Conservation (phyloP, 1,139 yeast genomes). For the Suzukiozyma palmioleophila region DNA sequence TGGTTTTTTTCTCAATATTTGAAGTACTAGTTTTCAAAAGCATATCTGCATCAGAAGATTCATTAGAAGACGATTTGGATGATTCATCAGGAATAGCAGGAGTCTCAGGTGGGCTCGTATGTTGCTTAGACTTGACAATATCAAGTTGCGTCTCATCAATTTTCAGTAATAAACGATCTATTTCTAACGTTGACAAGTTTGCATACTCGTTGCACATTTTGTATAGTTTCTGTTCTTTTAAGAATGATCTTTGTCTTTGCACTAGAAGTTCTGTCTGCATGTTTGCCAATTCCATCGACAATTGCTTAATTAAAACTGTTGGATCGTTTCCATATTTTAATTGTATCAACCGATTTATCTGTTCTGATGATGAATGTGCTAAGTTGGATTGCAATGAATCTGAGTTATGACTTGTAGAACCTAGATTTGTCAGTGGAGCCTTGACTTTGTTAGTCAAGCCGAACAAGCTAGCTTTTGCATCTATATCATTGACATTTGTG, state of each 20-base stretch:
- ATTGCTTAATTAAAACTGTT: conserved; percentile 38
- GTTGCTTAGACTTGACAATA: too few species aligned
- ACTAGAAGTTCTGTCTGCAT: conserved; percentile 45
- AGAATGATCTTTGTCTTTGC: conserved; percentile 36
- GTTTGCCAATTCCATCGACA: conserved; percentile 45
- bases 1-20: neutral
- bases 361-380: conserved; percentile 26
- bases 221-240: conserved; percentile 40
- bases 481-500: neutral
- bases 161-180: conserved; percentile 30
- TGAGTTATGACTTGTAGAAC: neutral
- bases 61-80: too few species aligned
- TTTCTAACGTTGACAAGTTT: conserved; percentile 36
- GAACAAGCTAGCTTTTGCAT: neutral
- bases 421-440: too few species aligned
- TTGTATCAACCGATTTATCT: conserved; percentile 28
- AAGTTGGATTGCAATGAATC: conserved; percentile 7
- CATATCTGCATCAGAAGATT: too few species aligned
- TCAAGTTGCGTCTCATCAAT: neutral
- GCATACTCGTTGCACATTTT: conserved; percentile 43
- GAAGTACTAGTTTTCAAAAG: too few species aligned
- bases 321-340: conserved; percentile 36
- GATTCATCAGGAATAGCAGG: too few species aligned
- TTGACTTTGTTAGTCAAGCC: neutral
- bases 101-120: too few species aligned